phyloP scores from a whole-genome alignment of 2,329 filamentous ascomycete species.

The Alternaria sp. region DNA sequence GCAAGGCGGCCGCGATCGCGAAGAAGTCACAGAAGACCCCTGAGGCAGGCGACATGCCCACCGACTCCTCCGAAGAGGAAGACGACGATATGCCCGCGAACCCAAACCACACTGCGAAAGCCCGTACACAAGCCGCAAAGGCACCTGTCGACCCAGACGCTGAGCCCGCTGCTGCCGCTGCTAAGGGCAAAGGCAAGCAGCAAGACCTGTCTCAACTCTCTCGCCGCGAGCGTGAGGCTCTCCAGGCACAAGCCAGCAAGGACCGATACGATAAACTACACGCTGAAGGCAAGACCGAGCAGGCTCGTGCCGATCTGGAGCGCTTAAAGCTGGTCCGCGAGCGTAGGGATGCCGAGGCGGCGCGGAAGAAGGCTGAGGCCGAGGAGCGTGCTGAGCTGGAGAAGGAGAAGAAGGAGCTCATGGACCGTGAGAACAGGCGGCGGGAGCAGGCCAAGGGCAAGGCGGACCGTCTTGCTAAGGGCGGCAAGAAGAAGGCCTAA shows the following conservation, averaged over 20 bases:
- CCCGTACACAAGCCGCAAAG: slow-evolving; percentile 69
- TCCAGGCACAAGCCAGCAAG: slow-evolving; percentile 86
- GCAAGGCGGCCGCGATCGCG: slow-evolving; percentile 87
- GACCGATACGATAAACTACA: slow-evolving; percentile 92
- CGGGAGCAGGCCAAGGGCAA: slow-evolving; percentile 54
- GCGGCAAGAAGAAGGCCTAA: slow-evolving; percentile 49
- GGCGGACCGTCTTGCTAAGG: slow-evolving; percentile 52
- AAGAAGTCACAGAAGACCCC: slow-evolving; percentile 73
- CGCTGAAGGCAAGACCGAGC: slow-evolving; percentile 94
- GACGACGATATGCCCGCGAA: slow-evolving; percentile 79
- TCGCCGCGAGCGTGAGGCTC: slow-evolving; percentile 74
- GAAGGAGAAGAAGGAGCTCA: slow-evolving; percentile 61
- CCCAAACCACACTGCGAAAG: slow-evolving; percentile 79
- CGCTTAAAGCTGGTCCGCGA: slow-evolving; percentile 82
- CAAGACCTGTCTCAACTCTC: slow-evolving; percentile 64
- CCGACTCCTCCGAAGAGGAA: slow-evolving; percentile 69
- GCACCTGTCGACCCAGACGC: slow-evolving; percentile 51
- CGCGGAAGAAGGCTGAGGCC: slow-evolving; percentile 74
- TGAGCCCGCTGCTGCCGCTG: slow-evolving; percentile 61
- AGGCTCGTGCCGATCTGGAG: slow-evolving; percentile 88
- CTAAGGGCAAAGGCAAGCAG: slow-evolving; percentile 64
- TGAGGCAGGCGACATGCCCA: slow-evolving; percentile 84
- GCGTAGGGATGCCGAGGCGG: slow-evolving; percentile 83
- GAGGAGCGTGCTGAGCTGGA: slow-evolving; percentile 61
- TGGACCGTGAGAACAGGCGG: slow-evolving; percentile 57